These are phyloP conservation scores for Neurospora pannonica DNA, from an alignment of 495 filamentous ascomycete species.

Conservation along the genomic window DNA sequence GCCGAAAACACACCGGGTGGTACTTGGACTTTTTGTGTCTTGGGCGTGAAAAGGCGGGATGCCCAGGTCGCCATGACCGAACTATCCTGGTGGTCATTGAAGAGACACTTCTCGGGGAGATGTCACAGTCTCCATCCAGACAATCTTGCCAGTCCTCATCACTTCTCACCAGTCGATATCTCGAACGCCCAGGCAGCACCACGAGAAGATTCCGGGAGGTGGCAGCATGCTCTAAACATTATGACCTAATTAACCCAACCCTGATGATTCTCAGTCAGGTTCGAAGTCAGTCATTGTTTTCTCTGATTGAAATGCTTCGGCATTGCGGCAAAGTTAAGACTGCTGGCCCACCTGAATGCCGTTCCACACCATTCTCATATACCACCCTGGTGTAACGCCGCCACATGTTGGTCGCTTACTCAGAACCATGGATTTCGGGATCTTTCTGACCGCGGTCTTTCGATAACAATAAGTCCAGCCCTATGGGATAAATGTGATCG, in stretches of 20 bases:
- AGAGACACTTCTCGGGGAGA: neutral
- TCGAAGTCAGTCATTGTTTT: neutral
- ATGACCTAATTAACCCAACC: neutral
- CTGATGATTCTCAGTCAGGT: neutral
- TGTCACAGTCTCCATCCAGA: neutral
- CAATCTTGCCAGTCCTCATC: neutral
- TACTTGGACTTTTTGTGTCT: neutral
- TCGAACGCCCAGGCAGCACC: neutral
- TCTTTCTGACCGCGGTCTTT: neutral
- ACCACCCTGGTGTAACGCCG: neutral
- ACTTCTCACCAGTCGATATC: neutral
- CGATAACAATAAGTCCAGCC: neutral
- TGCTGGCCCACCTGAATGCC: neutral
- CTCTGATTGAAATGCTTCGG: neutral
- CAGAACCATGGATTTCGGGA: neutral
- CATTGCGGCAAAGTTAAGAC: neutral
- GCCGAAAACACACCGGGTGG: neutral
- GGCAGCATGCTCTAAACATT: neutral
- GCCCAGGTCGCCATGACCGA: neutral
- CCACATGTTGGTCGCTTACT: neutral
- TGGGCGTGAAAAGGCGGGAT: neutral
- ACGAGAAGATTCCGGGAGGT: neutral
- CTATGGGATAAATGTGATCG: neutral
- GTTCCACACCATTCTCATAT: neutral
- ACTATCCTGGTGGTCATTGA: neutral